These are phyloP conservation scores for Scheffersomyces stipitis DNA, from an alignment of 805 yeast genomes.

Conservation along the genomic window DNA sequence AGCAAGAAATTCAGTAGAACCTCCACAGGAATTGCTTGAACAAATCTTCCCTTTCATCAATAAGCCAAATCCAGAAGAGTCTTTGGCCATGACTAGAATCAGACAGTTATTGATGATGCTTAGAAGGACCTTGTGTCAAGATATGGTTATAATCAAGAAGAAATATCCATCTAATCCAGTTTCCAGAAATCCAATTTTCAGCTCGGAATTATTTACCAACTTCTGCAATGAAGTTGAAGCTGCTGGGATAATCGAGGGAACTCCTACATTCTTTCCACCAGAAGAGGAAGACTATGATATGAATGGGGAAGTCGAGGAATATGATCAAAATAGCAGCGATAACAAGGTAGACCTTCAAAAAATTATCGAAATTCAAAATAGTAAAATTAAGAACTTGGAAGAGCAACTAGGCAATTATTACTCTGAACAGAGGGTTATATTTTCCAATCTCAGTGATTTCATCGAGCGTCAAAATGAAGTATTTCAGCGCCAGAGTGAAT, in stretches of 20 bases:
- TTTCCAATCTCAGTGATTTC: conserved; percentile 10
- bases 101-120: conserved; percentile 17
- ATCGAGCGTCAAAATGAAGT: conserved; percentile 16
- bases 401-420: conserved; percentile 11
- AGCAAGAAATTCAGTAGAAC: conserved; percentile 18
- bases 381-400: conserved; percentile 8
- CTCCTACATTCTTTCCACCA: conserved; percentile 3
- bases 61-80: conserved; percentile 7
- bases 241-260: conserved; percentile 5
- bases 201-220: conserved; percentile 13
- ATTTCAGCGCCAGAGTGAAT: conserved; percentile 15
- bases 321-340: conserved; percentile 1
- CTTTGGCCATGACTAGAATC: conserved; percentile 7
- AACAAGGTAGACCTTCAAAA: conserved; percentile 1
- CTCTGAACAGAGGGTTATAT: conserved; percentile 11
- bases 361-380: background rate
- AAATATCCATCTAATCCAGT: conserved; percentile 23
- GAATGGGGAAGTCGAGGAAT: conserved; percentile 1
- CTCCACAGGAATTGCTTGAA: conserved; percentile 23
- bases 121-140: conserved; percentile 26
- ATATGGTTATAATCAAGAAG: conserved; percentile 24
- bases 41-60: conserved; percentile 31
- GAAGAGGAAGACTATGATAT: background rate
- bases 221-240: conserved; percentile 12
- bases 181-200: conserved; percentile 25